Evolutionary conservation across 2,329 filamentous ascomycete genomes (phyloP).

Genomic region (Lecanoromycetidae sp.): DNA sequence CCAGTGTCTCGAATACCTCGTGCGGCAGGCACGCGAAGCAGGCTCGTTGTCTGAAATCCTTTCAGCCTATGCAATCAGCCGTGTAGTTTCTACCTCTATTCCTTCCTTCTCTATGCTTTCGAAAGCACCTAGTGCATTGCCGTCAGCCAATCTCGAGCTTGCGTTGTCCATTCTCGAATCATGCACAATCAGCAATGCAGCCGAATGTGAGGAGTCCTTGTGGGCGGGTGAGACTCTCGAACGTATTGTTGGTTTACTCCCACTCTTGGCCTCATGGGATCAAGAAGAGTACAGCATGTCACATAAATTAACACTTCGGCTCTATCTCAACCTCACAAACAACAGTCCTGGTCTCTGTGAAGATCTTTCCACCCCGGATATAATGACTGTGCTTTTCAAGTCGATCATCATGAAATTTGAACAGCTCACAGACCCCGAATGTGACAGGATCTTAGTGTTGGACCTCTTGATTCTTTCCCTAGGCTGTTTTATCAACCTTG

Average conservation of each 20-base stretch:
- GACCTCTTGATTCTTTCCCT: conserved; percentile 66
- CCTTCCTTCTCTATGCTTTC: neutral
- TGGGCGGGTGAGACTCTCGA: conserved; percentile 39
- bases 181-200: conserved; percentile 35
- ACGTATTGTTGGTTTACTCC: conserved; percentile 37
- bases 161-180: conserved; percentile 42
- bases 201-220: conserved; percentile 16
- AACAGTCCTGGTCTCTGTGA: conserved; percentile 59
- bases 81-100: conserved; percentile 36
- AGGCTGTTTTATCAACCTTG: conserved; percentile 76
- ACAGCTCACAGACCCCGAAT: conserved; percentile 23
- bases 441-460: conserved; percentile 46
- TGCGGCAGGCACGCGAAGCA: conserved; percentile 39
- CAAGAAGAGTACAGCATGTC: conserved; percentile 6
- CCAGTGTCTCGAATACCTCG: conserved; percentile 48
- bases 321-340: conserved; percentile 79
- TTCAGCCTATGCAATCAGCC: conserved; percentile 36
- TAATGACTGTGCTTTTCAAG: conserved; percentile 28
- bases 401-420: conserved; percentile 25
- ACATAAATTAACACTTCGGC: conserved; percentile 45
- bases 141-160: conserved; percentile 34
- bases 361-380: conserved; percentile 43
- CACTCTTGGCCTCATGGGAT: conserved; percentile 19
- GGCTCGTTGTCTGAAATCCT: conserved; percentile 41
- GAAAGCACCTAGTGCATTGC: conserved; percentile 21